phyloP scores from a whole-genome alignment of 148 eudicot genomes.

The Nepenthes mirabilis region DNA sequence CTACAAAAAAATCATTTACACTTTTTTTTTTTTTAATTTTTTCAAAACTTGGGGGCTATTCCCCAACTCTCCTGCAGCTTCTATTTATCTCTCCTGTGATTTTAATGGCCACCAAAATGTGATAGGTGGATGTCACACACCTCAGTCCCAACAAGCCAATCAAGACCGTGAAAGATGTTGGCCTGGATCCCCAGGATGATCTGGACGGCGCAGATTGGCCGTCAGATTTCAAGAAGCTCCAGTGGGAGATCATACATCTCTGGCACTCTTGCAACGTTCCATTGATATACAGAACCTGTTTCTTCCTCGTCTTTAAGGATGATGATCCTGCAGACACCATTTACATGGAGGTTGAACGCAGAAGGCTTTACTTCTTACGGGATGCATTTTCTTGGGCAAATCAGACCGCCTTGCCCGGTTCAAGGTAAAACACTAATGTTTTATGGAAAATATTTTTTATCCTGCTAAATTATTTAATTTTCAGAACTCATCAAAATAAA shows the following conservation, averaged over 20 bases:
- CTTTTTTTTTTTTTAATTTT: too few species aligned
- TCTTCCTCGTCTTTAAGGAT: conserved; percentile 73
- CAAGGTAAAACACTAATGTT: conserved; percentile 33
- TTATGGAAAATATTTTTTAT: background rate
- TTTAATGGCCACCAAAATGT: background rate
- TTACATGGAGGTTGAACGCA: conserved; percentile 84
- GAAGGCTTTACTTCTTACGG: conserved; percentile 58
- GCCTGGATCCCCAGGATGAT: conserved; percentile 71
- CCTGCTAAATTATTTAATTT: background rate
- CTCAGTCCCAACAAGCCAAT: conserved; percentile 8
- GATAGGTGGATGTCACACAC: conserved; percentile 22
- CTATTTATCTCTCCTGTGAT: too few species aligned
- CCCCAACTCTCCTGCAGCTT: too few species aligned
- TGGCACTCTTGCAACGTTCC: conserved; percentile 77
- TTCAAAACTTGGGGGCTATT: too few species aligned
- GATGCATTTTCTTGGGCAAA: conserved; percentile 52
- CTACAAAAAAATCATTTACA: too few species aligned
- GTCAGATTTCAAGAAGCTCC: conserved; percentile 56
- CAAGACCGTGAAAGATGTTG: conserved; percentile 48
- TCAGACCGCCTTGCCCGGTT: conserved; percentile 33
- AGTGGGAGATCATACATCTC: conserved; percentile 54
- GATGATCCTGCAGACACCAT: conserved; percentile 70
- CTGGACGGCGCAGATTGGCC: conserved; percentile 32
- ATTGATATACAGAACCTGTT: conserved; percentile 78
- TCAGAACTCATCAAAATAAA: background rate